phyloP scores from a whole-genome alignment of 257 asterid species.

The Phtheirospermum japonicum region DNA sequence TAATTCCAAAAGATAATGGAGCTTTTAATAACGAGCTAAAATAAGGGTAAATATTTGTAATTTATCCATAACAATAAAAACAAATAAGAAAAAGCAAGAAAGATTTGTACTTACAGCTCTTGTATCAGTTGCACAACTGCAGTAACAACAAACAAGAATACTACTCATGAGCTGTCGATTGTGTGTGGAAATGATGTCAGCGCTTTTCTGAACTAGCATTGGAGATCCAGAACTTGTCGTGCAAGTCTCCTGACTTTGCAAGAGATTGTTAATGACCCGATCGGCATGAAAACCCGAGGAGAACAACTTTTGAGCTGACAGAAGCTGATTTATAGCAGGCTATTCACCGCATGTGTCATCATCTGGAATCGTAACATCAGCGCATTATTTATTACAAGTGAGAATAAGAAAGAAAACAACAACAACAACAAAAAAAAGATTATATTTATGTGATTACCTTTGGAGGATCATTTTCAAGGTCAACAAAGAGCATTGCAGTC shows the following conservation, averaged over 20 bases:
- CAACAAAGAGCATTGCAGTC: conserved; percentile 1
- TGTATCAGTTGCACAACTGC: too few species aligned
- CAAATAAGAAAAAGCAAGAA: too few species aligned
- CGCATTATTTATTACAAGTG: background rate
- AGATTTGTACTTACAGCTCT: too few species aligned
- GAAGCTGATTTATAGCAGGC: conserved; percentile 30
- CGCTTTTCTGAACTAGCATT: conserved; percentile 38
- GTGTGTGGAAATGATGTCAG: too few species aligned
- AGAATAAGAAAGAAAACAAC: too few species aligned
- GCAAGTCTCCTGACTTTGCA: background rate
- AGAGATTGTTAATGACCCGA: background rate
- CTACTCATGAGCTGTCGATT: too few species aligned
- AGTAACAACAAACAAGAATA: too few species aligned
- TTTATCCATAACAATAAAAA: too few species aligned
- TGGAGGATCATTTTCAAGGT: conserved; percentile 1
- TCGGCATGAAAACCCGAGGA: conserved; percentile 24
- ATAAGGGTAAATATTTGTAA: too few species aligned
- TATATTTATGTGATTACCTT: background rate
- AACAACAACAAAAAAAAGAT: background rate
- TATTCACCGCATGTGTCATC: background rate
- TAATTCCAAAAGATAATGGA: too few species aligned
- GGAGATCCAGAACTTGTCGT: background rate
- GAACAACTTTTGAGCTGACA: conserved; percentile 62
- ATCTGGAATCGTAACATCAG: background rate
- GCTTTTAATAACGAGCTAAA: too few species aligned